phyloP scores from a whole-genome alignment of 148 eudicot genomes.

The Amaranthus cruentus region DNA sequence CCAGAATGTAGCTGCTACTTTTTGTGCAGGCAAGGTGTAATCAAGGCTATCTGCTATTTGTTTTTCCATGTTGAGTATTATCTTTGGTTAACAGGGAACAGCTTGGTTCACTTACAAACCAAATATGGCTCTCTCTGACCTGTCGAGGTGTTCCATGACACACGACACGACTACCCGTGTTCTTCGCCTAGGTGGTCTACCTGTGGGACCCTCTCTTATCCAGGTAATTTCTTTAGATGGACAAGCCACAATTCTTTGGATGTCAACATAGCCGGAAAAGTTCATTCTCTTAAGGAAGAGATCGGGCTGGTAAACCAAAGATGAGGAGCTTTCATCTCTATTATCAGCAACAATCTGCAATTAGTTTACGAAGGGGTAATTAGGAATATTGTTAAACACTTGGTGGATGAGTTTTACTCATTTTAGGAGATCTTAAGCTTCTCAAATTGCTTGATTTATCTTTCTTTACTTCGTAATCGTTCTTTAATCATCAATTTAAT shows the following conservation, averaged over 20 bases:
- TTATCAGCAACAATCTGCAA: conserved; percentile 15
- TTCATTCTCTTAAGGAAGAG: conserved; percentile 49
- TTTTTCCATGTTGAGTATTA: conserved; percentile 25
- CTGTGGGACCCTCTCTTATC: conserved; percentile 33
- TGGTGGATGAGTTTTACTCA: too few species aligned
- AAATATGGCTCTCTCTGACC: conserved; percentile 68
- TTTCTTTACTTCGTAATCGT: too few species aligned
- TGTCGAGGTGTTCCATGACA: conserved; percentile 79
- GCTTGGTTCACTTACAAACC: conserved; percentile 60
- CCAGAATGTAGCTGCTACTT: conserved; percentile 9
- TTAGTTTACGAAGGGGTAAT: too few species aligned
- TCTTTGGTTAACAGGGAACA: conserved; percentile 76
- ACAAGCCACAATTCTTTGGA: conserved; percentile 32
- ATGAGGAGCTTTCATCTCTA: conserved; percentile 85
- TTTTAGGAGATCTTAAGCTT: too few species aligned
- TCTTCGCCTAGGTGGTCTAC: conserved; percentile 50
- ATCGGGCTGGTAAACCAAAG: conserved; percentile 51
- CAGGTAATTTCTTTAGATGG: conserved; percentile 26
- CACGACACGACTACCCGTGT: conserved; percentile 52
- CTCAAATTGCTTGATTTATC: too few species aligned
- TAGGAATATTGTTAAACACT: too few species aligned
- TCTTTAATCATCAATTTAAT: too few species aligned
- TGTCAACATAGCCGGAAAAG: conserved; percentile 30
- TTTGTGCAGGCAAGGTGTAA: too few species aligned
- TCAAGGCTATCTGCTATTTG: conserved; percentile 6